Evolutionary conservation across 352 stramenopile species (phyloP).

Genomic region (Phytophthora meadii): DNA sequence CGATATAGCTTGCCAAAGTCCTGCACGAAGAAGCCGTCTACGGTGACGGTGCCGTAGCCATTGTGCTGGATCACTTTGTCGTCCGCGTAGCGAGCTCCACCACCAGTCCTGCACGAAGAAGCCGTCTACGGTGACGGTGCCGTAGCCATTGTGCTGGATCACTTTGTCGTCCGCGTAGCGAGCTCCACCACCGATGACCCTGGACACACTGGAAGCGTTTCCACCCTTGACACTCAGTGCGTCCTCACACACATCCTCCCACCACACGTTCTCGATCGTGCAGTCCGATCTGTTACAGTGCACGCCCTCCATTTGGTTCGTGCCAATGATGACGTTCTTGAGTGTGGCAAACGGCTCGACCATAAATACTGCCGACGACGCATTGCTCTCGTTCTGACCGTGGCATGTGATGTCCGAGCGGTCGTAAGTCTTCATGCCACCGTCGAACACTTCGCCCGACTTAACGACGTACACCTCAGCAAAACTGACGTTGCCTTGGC

Average conservation of each 20-base stretch:
- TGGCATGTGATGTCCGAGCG: neutral
- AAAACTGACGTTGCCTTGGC: neutral
- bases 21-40: constrained; percentile 26
- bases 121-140: constrained; percentile 13
- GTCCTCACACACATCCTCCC: neutral
- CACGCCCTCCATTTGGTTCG: constrained; percentile 1
- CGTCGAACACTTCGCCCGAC: neutral
- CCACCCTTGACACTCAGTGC: neutral
- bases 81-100: constrained; percentile 50
- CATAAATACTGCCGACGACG: neutral
- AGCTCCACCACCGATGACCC: constrained; percentile 45
- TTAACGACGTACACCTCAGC: neutral
- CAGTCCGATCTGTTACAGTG: neutral
- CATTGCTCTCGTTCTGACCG: neutral
- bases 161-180: constrained; percentile 58
- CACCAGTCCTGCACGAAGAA: constrained; percentile 34
- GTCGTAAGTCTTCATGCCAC: neutral
- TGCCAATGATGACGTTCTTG: constrained; percentile 1
- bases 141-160: constrained; percentile 32
- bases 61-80: constrained; percentile 52
- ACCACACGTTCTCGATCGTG: constrained; percentile 3
- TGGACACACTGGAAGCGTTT: constrained; percentile 23
- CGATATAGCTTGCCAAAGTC: constrained; percentile 37
- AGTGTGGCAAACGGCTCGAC: neutral
- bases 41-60: constrained; percentile 10